Evolutionary conservation across 2,329 filamentous ascomycete genomes (phyloP), one percentile per base, ranked within the genome.

Genomic region (Fusarium albidum): DNA sequence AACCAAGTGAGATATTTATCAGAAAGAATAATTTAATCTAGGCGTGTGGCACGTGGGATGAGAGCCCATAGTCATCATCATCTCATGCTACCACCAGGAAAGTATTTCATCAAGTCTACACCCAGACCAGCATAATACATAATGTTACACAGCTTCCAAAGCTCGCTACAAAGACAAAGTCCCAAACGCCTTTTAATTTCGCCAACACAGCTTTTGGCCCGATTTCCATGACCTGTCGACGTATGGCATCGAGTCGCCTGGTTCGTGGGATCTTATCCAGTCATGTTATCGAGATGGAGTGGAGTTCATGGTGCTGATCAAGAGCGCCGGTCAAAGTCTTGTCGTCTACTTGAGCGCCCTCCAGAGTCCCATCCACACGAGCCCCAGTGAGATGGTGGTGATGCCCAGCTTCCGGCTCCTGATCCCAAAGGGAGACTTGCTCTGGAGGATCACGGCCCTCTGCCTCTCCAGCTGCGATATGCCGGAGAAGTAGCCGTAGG

Each of bases 401-500:
- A 93, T 88, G 38, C 88, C 89, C 31, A 85, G 64, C 64, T 82
- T 83, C 54, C 90, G 82, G 63, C 87, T 89, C 57, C 83, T 82
- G 81, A 92, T 87, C 55, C 89, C 89, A 68, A 92, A 87, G 64
- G 85, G 81, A 21, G 87, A 88, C 39, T 84, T 83, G 75, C 88
- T 90, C 68, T 83, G 79, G 52, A 91, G 74, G 57, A 93, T 91
- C 54, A 77, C 73, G n/a, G 80, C 78, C 55, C 82, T 80, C 70
- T 91, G 87, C 64, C 81, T 79, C 64, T 86, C 81, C 26, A 95
- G 82, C 71, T 93, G 89, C 43, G 79, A 78, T 73, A 87, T 88
- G 52, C 91, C 91, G 4, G 88, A 90, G 56, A 86, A 78, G 74
- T 92, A 93, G 72, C 86, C 92, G 74, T 93, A 95, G 1, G 81